Conservation (phyloP, 768 basidiomycete species). For the Lentinula aciculospora region DNA sequence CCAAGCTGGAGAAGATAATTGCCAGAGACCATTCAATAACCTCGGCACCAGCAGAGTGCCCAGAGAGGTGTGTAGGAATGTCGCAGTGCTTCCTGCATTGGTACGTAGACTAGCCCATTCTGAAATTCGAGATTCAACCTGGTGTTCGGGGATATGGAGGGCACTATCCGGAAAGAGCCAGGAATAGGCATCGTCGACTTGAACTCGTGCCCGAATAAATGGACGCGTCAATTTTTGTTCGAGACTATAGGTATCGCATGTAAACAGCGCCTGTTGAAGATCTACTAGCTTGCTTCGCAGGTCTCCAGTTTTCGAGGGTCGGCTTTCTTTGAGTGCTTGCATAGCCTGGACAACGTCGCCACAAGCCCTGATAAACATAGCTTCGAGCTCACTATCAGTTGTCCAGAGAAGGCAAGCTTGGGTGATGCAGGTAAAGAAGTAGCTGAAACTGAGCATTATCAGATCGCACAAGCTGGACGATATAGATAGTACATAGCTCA, state of each 20-base stretch:
- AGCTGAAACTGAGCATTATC: slow-evolving; percentile 6
- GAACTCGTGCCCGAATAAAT: slow-evolving; percentile 9
- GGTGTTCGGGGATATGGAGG: neutral
- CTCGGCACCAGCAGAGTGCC: slow-evolving; percentile 39
- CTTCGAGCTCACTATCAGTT: neutral
- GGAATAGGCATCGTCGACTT: slow-evolving; percentile 8
- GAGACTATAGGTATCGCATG: slow-evolving; percentile 9
- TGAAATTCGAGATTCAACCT: neutral
- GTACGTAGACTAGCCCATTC: neutral
- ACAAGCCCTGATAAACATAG: slow-evolving; percentile 1
- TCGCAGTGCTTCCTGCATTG: neutral
- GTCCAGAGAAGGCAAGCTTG: slow-evolving; percentile 7
- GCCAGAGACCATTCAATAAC: slow-evolving; percentile 54
- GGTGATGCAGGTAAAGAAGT: slow-evolving; percentile 9
- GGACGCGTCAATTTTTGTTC: slow-evolving; percentile 5
- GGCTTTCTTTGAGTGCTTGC: slow-evolving; percentile 13
- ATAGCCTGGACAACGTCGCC: slow-evolving; percentile 14
- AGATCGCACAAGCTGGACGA: neutral
- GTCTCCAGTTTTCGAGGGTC: slow-evolving; percentile 1
- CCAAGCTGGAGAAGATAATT: slow-evolving; percentile 58
- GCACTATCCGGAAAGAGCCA: neutral
- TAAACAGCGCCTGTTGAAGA: slow-evolving; percentile 3
- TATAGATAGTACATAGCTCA: neutral
- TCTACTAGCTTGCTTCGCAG: slow-evolving; percentile 4
- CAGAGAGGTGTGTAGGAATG: slow-evolving; percentile 18